Percentiles rank a stretch among this genome's conserved stretches.
Conservation (phyloP, 805 yeast genomes). For the Metschnikowia noctiluminum region DNA sequence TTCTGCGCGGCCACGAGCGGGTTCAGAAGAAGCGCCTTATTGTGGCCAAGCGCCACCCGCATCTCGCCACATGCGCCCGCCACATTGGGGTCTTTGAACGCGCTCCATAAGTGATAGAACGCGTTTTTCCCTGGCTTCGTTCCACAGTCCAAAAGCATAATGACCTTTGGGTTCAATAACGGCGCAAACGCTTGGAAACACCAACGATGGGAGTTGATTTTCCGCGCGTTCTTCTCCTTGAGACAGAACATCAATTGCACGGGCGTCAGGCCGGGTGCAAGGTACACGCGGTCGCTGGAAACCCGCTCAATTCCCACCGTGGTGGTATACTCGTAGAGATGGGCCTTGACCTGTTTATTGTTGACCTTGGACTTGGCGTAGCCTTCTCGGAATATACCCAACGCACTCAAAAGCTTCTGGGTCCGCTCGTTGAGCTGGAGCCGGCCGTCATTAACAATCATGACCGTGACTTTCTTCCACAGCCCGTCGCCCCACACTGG, state of each 20-base stretch:
- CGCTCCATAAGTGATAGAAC: constrained; percentile 58
- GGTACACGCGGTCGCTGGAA: constrained; percentile 57
- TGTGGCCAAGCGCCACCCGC: constrained; percentile 57
- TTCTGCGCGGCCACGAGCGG: constrained; percentile 65
- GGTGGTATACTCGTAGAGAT: constrained; percentile 64
- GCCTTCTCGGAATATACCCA: constrained; percentile 69
- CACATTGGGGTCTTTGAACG: constrained; percentile 55
- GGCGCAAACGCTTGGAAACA: constrained; percentile 62
- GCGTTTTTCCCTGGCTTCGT: constrained; percentile 60
- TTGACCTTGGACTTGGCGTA: constrained; percentile 58
- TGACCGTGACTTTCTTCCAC: constrained; percentile 62
- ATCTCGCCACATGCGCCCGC: constrained; percentile 77
- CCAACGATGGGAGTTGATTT: constrained; percentile 68
- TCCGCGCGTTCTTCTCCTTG: constrained; percentile 61
- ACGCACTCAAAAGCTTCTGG: constrained; percentile 60
- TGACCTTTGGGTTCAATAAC: constrained; percentile 54
- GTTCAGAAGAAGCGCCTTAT: constrained; percentile 47
- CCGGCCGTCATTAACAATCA: constrained; percentile 62
- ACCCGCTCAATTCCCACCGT: constrained; percentile 49
- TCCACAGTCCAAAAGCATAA: constrained; percentile 59
- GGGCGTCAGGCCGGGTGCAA: constrained; percentile 53
- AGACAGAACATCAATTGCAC: constrained; percentile 59
- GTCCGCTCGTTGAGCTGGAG: constrained; percentile 62
- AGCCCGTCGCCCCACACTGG: constrained; percentile 47
- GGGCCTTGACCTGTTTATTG: constrained; percentile 60